These are phyloP conservation scores for Hygrocybe punicea DNA, from an alignment of 768 basidiomycete genomes.

Conservation along the genomic window DNA sequence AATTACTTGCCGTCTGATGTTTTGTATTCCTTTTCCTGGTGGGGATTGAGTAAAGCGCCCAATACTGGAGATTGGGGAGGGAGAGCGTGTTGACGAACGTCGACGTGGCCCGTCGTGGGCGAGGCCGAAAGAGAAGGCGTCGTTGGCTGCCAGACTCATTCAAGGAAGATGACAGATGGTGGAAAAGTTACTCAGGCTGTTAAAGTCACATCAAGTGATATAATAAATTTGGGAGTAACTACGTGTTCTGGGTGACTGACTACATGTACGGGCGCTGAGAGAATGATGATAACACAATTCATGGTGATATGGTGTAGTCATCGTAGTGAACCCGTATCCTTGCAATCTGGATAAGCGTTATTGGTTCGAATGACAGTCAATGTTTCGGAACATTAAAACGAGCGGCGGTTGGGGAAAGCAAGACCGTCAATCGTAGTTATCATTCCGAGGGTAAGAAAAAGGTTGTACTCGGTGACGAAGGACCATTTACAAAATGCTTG, in stretches of 20 bases:
- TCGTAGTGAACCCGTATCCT: conserved; percentile 55
- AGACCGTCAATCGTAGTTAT: conserved; percentile 80
- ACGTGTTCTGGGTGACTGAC: too few species aligned
- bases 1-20: conserved; percentile 50
- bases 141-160: conserved; percentile 7
- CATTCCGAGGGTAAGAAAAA: conserved; percentile 51
- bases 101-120: conserved; percentile 3
- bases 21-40: conserved; percentile 45
- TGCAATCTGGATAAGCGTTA: conserved; percentile 45
- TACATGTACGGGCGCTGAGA: too few species aligned
- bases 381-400: conserved; percentile 87
- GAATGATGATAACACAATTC: too few species aligned
- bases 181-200: background rate
- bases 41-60: conserved; percentile 32
- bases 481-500: background rate
- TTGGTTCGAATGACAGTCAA: conserved; percentile 55
- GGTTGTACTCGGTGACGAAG: too few species aligned
- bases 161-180: background rate
- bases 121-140: conserved; percentile 4
- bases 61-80: conserved; percentile 43
- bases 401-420: conserved; percentile 59
- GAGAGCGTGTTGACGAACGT: conserved; percentile 36
- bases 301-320: conserved; percentile 45
- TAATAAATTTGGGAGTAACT: too few species aligned
- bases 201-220: background rate